Base-by-base conservation (phyloP, 2,329 filamentous ascomycete species). In the Phyllosticta ampelicida region DNA sequence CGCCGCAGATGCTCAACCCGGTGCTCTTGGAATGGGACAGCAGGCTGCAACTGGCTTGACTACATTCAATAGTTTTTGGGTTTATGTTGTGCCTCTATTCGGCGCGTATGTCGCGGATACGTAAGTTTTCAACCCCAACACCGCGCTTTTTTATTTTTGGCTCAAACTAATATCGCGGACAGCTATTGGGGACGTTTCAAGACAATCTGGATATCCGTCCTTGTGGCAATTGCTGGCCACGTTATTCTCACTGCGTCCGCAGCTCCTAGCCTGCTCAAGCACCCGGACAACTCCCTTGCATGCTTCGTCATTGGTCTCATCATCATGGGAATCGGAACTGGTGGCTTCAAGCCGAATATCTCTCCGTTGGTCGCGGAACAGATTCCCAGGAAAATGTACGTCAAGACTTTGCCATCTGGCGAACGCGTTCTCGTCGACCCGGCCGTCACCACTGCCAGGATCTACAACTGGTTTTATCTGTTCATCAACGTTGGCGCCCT, bases 311-410 rank as follows among this genome's bases (percentile, higher is more conserved):
- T 76, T 13, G 74, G 81, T 9, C 76, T 84, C 62, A 74, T 87
- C 63, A 68, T 86, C 61, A 84, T 86, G 61, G 85, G 84, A 60
- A 68, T 86, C 11, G 85, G 84, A 55, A 86, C 84, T 1, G 85
- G 85, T 64, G 82, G 83, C 60, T 86, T 88, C 75, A 87, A 87
- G 74, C 80, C 82, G 63, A 87, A 86, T 69, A 78, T 81, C 51
- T 74, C 77, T 54, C 79, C 78, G 51, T 65, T 81, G 60, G 70
- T 75, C 48, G 84, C 83, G 55, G 85, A 87, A 62, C 85, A 88
- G 72, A 85, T 86, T 64, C 78, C 76, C 57, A 73, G 76, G 64
- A 82, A 77, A 69, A 82, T 73, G 54, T 23, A 74, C 21, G 66
- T 75, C 53, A 75, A 73, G 64, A 78, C 75, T 1, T 70, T 79